Base-by-base conservation (phyloP, 495 filamentous ascomycete species). In the Neurospora terricola region DNA sequence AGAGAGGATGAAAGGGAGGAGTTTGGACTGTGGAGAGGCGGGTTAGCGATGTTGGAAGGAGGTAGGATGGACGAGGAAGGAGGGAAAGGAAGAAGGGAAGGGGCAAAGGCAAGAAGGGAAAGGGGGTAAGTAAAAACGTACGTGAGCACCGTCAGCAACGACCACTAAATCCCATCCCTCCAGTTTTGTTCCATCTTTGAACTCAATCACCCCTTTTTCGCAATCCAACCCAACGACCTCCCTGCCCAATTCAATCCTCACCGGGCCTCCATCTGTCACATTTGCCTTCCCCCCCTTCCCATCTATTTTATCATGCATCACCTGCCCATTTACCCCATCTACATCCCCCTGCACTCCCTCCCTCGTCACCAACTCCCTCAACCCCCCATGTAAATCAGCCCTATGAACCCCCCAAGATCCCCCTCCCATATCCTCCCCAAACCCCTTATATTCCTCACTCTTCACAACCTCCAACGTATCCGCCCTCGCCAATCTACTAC, bases 351-450 rank as follows among this genome's bases (percentile, higher is more conserved):
- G n/a, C n/a, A n/a, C n/a, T n/a, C 77, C 71, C 6, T 40, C 80
- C 3, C 79, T 66, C 11, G 78, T 74, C 0, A 87, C 87, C 0
- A 86, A 75, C 6, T 78, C 43, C 71, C 83, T 82, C 37, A 90
- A 75, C 62, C 84, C 81, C 4, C 79, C 81, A 77, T 91, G 89
- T 54, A 91, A 73, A 74, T 90, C 88, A 6, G 88, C 84, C 14
- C 88, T 81, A 77, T 90, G 88, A 54, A 87, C 82, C 5, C 76
- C 76, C 75, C 76, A 81, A 40, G 73, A 74, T 4, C 71, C 74
- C 69, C 0, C 81, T 79, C 70, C 75, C 42, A 45, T 76, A 34
- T 38, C 59, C 18, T 62, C 42, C 21, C 68, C 76, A 1, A 84
- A 78, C 70, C 85, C 84, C 40, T 73, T 48, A 27, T 84, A 80